phyloP scores from a whole-genome alignment of 169 alveolate genomes.

The Plasmodium adleri region DNA sequence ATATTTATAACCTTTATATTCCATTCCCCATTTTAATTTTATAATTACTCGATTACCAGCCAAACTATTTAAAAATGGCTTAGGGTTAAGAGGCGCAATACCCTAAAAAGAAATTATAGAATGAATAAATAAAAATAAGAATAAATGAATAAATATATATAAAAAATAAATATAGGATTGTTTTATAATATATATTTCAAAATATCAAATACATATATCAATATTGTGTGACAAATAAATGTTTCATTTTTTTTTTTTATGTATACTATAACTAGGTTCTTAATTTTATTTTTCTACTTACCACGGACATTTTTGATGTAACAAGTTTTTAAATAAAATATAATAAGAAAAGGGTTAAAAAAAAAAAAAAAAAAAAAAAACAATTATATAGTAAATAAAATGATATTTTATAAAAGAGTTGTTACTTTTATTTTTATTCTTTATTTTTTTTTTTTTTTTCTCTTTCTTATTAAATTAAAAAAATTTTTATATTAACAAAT shows the following conservation, averaged over 20 bases:
- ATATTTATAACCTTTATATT: slow-evolving; percentile 90
- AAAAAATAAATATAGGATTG: not conserved
- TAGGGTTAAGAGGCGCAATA: slow-evolving; percentile 93
- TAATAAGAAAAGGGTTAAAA: not conserved
- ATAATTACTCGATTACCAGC: slow-evolving; percentile 92
- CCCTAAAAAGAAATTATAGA: slow-evolving; percentile 32
- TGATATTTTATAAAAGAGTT: not conserved
- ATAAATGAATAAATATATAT: not conserved
- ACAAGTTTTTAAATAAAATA: not conserved
- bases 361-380: slow-evolving; percentile 9
- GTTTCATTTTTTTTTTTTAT: too few relatives aligned
- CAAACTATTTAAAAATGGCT: slow-evolving; percentile 93
- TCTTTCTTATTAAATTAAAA: too few relatives aligned
- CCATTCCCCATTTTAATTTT: slow-evolving; percentile 96
- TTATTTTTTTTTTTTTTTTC: too few relatives aligned
- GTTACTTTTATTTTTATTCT: too few relatives aligned
- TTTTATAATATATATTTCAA: not conserved
- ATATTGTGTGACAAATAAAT: not conserved
- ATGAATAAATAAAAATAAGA: not conserved
- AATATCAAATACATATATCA: not conserved
- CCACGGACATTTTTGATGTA: slow-evolving; percentile 53
- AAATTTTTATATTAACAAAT: too few relatives aligned
- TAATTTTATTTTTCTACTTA: slow-evolving; percentile 13
- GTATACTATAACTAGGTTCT: not conserved
- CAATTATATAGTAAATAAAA: not conserved